A percentile compares a stretch with the other conserved stretches of the same genome.
Evolutionary conservation across 2,329 filamentous ascomycete genomes (phyloP).

Genomic region (Ustulina deusta): DNA sequence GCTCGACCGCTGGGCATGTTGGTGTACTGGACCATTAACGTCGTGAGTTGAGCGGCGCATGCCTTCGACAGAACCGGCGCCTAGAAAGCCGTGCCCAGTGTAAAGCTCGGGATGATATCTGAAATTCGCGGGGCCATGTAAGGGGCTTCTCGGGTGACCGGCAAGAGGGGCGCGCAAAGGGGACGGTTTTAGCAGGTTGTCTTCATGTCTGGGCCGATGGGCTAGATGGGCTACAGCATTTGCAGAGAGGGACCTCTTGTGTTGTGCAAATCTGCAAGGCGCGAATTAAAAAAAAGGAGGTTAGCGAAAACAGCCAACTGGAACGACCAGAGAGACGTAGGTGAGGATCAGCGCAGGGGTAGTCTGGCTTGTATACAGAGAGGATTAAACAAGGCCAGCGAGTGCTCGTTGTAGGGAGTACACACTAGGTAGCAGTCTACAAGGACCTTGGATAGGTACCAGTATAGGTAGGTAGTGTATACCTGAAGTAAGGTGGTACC

Average conservation of each 20-base stretch:
- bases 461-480: neutral
- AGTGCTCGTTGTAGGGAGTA: neutral
- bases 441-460: neutral
- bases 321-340: constrained; percentile 32
- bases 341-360: constrained; percentile 44
- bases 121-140: constrained; percentile 39
- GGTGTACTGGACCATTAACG: constrained; percentile 37
- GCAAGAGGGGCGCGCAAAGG: constrained; percentile 23
- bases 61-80: constrained; percentile 31
- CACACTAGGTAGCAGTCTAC: neutral
- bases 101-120: constrained; percentile 40
- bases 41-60: constrained; percentile 41
- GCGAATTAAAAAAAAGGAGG: constrained; percentile 40
- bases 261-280: constrained; percentile 41
- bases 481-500: neutral
- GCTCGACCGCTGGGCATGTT: constrained; percentile 41
- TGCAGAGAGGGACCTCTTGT: constrained; percentile 46
- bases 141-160: constrained; percentile 25
- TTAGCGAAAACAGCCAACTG: constrained; percentile 37
- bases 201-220: constrained; percentile 42
- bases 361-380: constrained; percentile 5
- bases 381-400: constrained; percentile 30
- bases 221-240: constrained; percentile 38
- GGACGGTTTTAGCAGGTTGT: constrained; percentile 41
- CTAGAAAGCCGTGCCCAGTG: constrained; percentile 34